Percentiles rank a stretch among this genome's conserved stretches.
These are phyloP conservation scores for Tulasnella sp. DNA, from an alignment of 768 basidiomycete genomes.

Conservation along the genomic window DNA sequence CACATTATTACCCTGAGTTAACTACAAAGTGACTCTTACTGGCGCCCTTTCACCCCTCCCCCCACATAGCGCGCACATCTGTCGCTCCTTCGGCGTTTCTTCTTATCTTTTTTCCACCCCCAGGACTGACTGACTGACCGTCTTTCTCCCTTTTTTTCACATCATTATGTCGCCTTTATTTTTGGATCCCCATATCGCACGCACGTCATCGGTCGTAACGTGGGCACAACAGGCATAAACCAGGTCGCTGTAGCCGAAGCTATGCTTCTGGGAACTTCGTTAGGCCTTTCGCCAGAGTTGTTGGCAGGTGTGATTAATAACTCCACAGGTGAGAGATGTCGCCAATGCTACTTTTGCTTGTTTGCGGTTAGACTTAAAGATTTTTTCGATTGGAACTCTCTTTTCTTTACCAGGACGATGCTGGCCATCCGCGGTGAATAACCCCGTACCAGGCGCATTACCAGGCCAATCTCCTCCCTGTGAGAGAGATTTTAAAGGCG, in stretches of 20 bases:
- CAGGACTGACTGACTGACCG: too few relatives aligned
- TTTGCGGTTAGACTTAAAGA: background rate
- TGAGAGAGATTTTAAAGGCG: conserved; percentile 74
- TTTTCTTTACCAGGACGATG: conserved; percentile 56
- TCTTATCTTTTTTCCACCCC: too few relatives aligned
- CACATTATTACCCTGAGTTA: too few relatives aligned
- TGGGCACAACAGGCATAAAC: conserved; percentile 52
- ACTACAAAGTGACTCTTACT: background rate
- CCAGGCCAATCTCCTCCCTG: conserved; percentile 70
- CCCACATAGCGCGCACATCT: too few relatives aligned
- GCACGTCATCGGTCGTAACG: background rate
- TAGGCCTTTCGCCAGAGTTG: conserved; percentile 58
- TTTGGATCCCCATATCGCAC: background rate
- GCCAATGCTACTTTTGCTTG: background rate
- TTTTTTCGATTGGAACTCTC: background rate
- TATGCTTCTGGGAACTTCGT: conserved; percentile 74
- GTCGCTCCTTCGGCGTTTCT: too few relatives aligned
- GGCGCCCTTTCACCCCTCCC: too few relatives aligned
- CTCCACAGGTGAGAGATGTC: conserved; percentile 22
- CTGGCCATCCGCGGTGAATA: conserved; percentile 80
- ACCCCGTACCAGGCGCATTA: conserved; percentile 71
- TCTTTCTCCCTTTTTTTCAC: too few relatives aligned
- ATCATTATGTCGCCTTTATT: too few relatives aligned
- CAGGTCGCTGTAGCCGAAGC: conserved; percentile 84
- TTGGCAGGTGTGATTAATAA: conserved; percentile 78